Conservation (phyloP, 768 basidiomycete species). For the Butyriboletus loyo region DNA sequence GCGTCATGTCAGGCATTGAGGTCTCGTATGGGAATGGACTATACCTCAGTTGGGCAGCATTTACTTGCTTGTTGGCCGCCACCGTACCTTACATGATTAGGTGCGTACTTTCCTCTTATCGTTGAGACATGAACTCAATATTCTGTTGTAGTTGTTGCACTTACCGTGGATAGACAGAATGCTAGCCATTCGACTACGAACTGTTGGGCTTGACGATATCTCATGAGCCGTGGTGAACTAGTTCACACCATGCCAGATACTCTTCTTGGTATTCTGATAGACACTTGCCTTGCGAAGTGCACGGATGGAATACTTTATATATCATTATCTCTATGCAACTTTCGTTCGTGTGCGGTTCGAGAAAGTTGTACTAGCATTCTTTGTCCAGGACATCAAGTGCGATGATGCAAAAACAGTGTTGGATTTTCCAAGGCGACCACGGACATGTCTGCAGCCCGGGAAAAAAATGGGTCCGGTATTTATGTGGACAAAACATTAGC, state of each 20-base stretch:
- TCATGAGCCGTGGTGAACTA: slow-evolving; percentile 3
- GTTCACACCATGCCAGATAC: slow-evolving; percentile 4
- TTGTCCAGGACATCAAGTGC: not conserved
- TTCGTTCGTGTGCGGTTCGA: not conserved
- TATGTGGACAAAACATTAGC: slow-evolving; percentile 41
- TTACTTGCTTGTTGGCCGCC: slow-evolving; percentile 62
- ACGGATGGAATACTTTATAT: slow-evolving; percentile 21
- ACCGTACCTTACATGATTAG: slow-evolving; percentile 75
- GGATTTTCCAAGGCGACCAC: too few species aligned
- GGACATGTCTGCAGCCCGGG: too few species aligned
- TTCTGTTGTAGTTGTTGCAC: slow-evolving; percentile 65
- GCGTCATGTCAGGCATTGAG: slow-evolving; percentile 55
- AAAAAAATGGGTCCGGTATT: too few species aligned
- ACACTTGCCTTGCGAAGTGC: slow-evolving; percentile 5
- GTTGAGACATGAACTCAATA: not conserved
- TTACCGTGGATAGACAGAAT: slow-evolving; percentile 56
- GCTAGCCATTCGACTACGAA: slow-evolving; percentile 26
- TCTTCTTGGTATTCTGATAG: not conserved
- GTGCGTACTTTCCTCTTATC: slow-evolving; percentile 38
- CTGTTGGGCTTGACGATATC: slow-evolving; percentile 17
- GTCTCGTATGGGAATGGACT: slow-evolving; percentile 62
- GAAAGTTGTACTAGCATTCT: not conserved
- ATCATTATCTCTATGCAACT: slow-evolving; percentile 17
- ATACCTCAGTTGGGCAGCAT: slow-evolving; percentile 72
- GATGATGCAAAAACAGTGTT: not conserved